phyloP scores from a whole-genome alignment of 23 red algal genomes.

The Chondrus crispus region DNA sequence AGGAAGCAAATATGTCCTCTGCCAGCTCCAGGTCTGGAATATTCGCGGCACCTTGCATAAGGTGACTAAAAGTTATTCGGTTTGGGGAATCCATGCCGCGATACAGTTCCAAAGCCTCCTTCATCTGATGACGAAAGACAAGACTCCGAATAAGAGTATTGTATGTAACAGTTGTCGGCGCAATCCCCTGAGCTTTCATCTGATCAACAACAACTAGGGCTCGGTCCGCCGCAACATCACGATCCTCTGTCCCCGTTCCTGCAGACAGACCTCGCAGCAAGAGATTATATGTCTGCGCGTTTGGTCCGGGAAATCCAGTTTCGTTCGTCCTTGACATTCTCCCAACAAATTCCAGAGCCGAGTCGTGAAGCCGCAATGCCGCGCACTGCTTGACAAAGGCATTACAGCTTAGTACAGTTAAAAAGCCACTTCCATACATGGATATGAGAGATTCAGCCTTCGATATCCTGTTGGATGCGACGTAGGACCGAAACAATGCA shows the following conservation, averaged over 20 bases:
- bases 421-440: conserved; percentile 33
- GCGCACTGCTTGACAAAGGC: conserved; percentile 56
- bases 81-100: conserved; percentile 15
- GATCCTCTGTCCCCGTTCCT: conserved; percentile 22
- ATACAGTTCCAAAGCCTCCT: conserved; percentile 53
- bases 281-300: conserved; percentile 47
- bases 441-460: conserved; percentile 60
- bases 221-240: conserved; percentile 36
- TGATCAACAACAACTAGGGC: conserved; percentile 13
- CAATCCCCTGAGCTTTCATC: conserved; percentile 41
- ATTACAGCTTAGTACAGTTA: conserved; percentile 38
- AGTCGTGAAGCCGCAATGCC: conserved; percentile 26
- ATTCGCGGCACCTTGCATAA: conserved; percentile 59
- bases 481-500: conserved; percentile 39
- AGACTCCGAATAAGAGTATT: conserved; percentile 38
- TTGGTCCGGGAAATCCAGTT: conserved; percentile 27
- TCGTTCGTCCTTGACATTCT: conserved; percentile 5
- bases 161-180: conserved; percentile 45
- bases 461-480: conserved; percentile 12
- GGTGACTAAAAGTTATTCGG: conserved; percentile 50
- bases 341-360: conserved; percentile 23
- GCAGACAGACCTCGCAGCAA: conserved; percentile 40
- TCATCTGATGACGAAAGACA: conserved; percentile 22
- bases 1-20: neutral
- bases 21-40: conserved; percentile 18